Evolutionary conservation across 2,329 filamentous ascomycete species (phyloP), one percentile per base, ranked within the genome.

Genomic region (Beauveria scarabaeidicola): DNA sequence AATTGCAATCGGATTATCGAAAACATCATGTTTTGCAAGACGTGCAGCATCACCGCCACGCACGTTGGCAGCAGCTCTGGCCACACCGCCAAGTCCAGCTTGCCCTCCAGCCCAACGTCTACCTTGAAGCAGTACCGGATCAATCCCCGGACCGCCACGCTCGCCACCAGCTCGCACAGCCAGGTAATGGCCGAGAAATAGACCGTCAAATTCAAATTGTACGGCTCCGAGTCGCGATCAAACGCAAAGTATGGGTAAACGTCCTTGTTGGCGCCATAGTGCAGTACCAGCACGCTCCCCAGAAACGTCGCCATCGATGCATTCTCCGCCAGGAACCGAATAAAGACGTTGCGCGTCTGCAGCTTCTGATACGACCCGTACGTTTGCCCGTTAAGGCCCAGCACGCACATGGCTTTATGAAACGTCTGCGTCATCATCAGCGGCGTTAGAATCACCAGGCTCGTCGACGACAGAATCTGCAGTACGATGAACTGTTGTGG

Each of bases 161-260:
- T 84, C 1, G 85, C 84, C 1, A 77, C 75, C 58, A 88, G 76
- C 75, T 88, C 85, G 70, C 85, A 87, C 2, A 74, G 84, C 85
- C 85, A 88, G 5, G 85, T 88, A 58, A 87, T 78, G 59, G 76
- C 74, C 19, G 83, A 85, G 60, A 84, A 84, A 64, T 79, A 82
- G 63, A 88, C 84, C 0, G 85, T 88, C 52, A 87, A 74, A 46
- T 75, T 71, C 66, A 88, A 87, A 65, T 85, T 82, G 69, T 88
- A 88, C 36, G 74, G 73, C 63, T 78, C 75, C 48, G 64, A 63
- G 23, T 66, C 64, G 56, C 69, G 68, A 67, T 85, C 83, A 69
- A 88, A 88, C 29, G 84, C 80, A 66, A 88, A 87, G 68, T 88
- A 88, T 1, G 85, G 85, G 69, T 88, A 88, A 38, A 87, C 82